Evolutionary conservation across 768 basidiomycete genomes (phyloP), one percentile per base, ranked within the genome.

Genomic region (Tricholoma matsutake): DNA sequence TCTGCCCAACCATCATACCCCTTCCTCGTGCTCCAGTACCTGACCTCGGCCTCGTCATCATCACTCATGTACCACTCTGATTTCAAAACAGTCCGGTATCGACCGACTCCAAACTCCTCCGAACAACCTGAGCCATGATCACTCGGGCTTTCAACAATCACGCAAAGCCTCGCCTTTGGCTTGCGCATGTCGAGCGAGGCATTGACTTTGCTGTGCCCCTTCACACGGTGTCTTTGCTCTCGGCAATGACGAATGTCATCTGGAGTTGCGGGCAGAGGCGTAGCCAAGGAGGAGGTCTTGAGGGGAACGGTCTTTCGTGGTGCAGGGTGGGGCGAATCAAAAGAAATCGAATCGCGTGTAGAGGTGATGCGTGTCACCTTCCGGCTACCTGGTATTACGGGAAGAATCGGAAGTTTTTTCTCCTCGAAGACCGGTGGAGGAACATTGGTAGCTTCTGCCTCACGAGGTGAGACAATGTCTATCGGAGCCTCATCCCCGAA

Each of bases 401-500:
- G 43, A 16, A 34, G 41, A 14, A 22, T 14, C 8, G 56, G 41
- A 11, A 57, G 29, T 28, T 1, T 9, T n/a, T 47, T 35, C 20
- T 56, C 56, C 22, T 32, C 56, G 11, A 28, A 28, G n/a, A 11
- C 16, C 35, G 39, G 37, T 32, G 10, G 1, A 39, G 37, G 16
- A n/a, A n/a, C 16, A 32, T 53, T 3, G 6, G 28, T 14, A 34
- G 29, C 7, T 47, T 32, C 56, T 35, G 43, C 16, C 34, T 39
- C 56, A 29, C 49, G 3, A n/a, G 85, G 80, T 71, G 88, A 89
- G 55, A 90, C 83, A 31, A 88, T 78, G 37, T 83, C 78, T 1
- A 80, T 64, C 6, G 88, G 89, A 20, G 89, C 83, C 28, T 80
- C 83, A 18, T 87, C 78, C 0, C 89, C 88, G 3, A 91, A 78